Evolutionary conservation across 306 rosid species (phyloP).

Genomic region (Casuarina equisetifolia): DNA sequence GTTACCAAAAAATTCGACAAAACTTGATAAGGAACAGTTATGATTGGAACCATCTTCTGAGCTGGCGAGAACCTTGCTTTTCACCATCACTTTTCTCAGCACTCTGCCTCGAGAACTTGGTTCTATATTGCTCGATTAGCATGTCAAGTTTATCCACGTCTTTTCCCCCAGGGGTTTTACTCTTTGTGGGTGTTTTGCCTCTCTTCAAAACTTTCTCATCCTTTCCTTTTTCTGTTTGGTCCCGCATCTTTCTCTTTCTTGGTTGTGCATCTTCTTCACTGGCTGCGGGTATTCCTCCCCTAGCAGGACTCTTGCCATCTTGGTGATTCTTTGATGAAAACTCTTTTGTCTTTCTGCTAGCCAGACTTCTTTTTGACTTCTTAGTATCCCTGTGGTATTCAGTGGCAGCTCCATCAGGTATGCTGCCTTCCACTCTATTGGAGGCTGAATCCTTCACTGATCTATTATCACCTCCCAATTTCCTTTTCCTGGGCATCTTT

Average conservation of each 20-base stretch:
- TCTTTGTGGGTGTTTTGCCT: conserved; percentile 54
- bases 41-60: conserved; percentile 79
- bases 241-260: conserved; percentile 56
- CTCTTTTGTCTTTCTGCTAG: conserved; percentile 21
- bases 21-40: conserved; percentile 21
- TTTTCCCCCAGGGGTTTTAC: conserved; percentile 59
- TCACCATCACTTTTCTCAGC: conserved; percentile 48
- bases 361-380: conserved; percentile 49
- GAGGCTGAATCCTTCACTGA: conserved; percentile 29
- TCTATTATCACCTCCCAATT: conserved; percentile 39
- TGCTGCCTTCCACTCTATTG: conserved; percentile 24
- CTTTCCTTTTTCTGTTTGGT: conserved; percentile 31
- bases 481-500: conserved; percentile 45
- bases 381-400: conserved; percentile 39
- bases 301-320: conserved; percentile 37
- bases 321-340: conserved; percentile 23
- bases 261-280: conserved; percentile 26
- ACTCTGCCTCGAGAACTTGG: conserved; percentile 58
- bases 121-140: conserved; percentile 81
- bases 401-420: conserved; percentile 33
- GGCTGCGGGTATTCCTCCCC: conserved; percentile 13
- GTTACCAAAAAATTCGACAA: background rate
- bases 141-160: conserved; percentile 83
- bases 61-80: conserved; percentile 52
- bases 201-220: conserved; percentile 38